A percentile compares a stretch with the other conserved stretches of the same genome.
Evolutionary conservation across 257 asterid species (phyloP).

Genomic region (Eustoma russellianum): DNA sequence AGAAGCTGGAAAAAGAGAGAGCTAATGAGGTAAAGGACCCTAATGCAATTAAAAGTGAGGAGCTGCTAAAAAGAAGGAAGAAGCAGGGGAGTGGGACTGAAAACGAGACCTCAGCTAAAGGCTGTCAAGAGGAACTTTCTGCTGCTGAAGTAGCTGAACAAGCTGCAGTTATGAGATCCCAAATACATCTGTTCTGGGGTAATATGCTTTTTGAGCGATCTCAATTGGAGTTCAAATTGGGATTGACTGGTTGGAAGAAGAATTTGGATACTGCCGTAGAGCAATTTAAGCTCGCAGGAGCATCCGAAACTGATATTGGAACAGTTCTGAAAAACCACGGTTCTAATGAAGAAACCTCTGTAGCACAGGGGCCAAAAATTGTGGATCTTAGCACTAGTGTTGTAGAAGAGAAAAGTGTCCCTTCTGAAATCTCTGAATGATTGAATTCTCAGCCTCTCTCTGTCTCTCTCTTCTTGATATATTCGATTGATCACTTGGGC

Average conservation of each 20-base stretch:
- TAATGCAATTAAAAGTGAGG: conserved; percentile 54
- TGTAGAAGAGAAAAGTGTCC: conserved; percentile 15
- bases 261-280: conserved; percentile 74
- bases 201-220: conserved; percentile 93
- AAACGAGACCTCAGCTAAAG: conserved; percentile 33
- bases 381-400: conserved; percentile 18
- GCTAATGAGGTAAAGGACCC: conserved; percentile 65
- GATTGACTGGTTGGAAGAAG: conserved; percentile 70
- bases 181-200: conserved; percentile 91
- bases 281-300: conserved; percentile 85
- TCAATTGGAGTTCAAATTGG: conserved; percentile 71
- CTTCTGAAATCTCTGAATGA: conserved; percentile 12
- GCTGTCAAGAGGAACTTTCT: conserved; percentile 35
- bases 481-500: background rate
- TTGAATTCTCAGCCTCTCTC: background rate
- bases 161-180: conserved; percentile 87
- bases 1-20: conserved; percentile 82
- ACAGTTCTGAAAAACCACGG: conserved; percentile 71
- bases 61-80: conserved; percentile 45
- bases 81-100: conserved; percentile 46
- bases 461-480: background rate
- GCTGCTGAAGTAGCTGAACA: conserved; percentile 81
- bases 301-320: conserved; percentile 79
- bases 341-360: conserved; percentile 50
- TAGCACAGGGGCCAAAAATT: conserved; percentile 25